A percentile compares a stretch with the other conserved stretches of the same genome.
Conservation (phyloP, 2,329 filamentous ascomycete genomes). For the Reticulascus tulasneorum region DNA sequence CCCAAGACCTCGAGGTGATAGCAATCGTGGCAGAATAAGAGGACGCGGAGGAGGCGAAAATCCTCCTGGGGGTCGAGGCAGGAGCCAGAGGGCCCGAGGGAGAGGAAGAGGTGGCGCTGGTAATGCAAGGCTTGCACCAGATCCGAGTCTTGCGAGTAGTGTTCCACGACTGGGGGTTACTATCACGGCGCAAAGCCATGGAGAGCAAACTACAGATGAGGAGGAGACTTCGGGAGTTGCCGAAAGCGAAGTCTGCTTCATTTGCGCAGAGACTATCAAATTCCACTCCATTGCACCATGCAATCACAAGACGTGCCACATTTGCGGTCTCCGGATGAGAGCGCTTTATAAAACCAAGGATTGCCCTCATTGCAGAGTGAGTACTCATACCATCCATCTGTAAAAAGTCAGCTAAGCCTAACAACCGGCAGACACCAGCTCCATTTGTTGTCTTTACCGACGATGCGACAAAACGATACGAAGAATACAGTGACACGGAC, state of each 20-base stretch:
- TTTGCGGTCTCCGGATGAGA: conserved; percentile 85
- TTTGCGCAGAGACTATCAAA: conserved; percentile 86
- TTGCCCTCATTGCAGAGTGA: conserved; percentile 89
- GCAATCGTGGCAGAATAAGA: conserved; percentile 22
- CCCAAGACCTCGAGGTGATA: conserved; percentile 11
- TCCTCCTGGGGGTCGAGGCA: conserved; percentile 6
- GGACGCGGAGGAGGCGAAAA: conserved; percentile 24
- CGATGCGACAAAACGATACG: conserved; percentile 72
- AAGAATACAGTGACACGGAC: conserved; percentile 73
- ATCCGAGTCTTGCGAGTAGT: no score
- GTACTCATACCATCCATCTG: conserved; percentile 20
- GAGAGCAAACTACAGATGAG: no score
- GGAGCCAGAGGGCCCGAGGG: conserved; percentile 10
- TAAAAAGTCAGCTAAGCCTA: background rate
- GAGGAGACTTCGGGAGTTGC: no score
- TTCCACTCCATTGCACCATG: conserved; percentile 89
- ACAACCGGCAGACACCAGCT: conserved; percentile 53
- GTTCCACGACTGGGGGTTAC: no score
- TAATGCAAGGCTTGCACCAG: no score
- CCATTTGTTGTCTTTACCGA: conserved; percentile 91
- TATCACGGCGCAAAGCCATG: no score
- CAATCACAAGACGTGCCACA: conserved; percentile 95
- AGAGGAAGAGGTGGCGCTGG: conserved; percentile 17
- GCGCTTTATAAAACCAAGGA: conserved; percentile 95
- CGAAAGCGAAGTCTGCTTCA: conserved; percentile 87